phyloP scores from a whole-genome alignment of 176 grass and related monocot species.

The Urochloa ruziziensis region DNA sequence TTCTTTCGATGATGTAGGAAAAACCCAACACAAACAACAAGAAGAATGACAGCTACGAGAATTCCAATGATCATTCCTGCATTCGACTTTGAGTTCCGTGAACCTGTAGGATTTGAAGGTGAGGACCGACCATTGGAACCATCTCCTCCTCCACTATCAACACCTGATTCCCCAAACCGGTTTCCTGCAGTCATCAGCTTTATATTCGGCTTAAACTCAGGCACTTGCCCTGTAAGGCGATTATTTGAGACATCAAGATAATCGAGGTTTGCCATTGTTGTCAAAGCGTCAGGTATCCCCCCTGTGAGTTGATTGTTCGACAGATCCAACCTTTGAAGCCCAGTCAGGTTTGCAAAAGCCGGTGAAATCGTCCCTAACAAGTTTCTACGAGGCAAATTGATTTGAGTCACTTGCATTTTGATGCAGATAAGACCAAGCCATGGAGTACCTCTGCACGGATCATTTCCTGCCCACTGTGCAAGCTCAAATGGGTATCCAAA shows the following conservation, averaged over 20 bases:
- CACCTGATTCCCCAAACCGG: conserved; percentile 49
- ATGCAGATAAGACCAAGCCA: conserved; percentile 68
- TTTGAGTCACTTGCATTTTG: conserved; percentile 11
- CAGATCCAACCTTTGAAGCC: conserved; percentile 50
- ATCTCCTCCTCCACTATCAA: conserved; percentile 22
- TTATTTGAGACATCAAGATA: conserved; percentile 80
- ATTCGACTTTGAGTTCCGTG: conserved; percentile 24
- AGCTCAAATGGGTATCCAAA: conserved; percentile 74
- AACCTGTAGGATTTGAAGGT: conserved; percentile 21
- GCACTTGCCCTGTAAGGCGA: conserved; percentile 61
- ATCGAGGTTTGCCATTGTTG: conserved; percentile 38
- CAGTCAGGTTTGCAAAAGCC: conserved; percentile 62
- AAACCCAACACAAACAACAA: conserved; percentile 43
- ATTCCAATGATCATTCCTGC: conserved; percentile 52
- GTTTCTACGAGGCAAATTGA: conserved; percentile 61
- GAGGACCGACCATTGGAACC: conserved; percentile 27
- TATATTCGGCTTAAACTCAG: conserved; percentile 47
- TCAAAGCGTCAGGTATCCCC: conserved; percentile 60
- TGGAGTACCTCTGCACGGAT: conserved; percentile 34
- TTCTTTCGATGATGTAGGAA: conserved; percentile 47
- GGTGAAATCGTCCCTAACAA: conserved; percentile 72
- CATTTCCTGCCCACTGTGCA: conserved; percentile 59
- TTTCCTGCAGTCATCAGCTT: conserved; percentile 54
- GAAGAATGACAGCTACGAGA: conserved; percentile 54
- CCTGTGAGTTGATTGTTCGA: conserved; percentile 68